These are phyloP conservation scores for Neobulgaria alba DNA, from an alignment of 2,329 filamentous ascomycete genomes.

Conservation along the genomic window DNA sequence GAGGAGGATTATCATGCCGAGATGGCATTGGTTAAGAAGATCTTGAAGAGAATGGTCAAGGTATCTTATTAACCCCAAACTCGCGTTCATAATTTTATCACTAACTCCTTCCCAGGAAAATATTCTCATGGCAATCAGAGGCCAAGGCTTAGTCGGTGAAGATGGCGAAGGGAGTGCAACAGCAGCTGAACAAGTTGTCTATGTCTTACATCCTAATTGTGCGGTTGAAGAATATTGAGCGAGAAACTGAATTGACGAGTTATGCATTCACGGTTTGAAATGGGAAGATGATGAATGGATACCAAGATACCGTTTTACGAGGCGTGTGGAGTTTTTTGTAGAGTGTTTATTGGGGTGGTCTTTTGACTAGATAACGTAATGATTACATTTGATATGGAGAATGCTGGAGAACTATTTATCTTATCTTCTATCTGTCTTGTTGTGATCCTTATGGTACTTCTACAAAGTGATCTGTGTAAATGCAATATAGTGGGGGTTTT, in stretches of 20 bases:
- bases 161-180: slow-evolving; percentile 38
- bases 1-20: slow-evolving; percentile 78
- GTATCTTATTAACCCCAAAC: slow-evolving; percentile 40
- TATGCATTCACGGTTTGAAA: neutral
- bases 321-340: neutral
- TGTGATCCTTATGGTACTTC: too few species aligned
- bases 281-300: neutral
- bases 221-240: slow-evolving; percentile 52
- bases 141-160: slow-evolving; percentile 45
- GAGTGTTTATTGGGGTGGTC: neutral
- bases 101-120: slow-evolving; percentile 68
- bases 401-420: too few species aligned
- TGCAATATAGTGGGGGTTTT: too few species aligned
- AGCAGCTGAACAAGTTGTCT: slow-evolving; percentile 50
- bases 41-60: slow-evolving; percentile 93
- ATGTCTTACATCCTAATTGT: slow-evolving; percentile 91
- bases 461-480: too few species aligned
- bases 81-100: slow-evolving; percentile 18
- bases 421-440: too few species aligned
- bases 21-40: slow-evolving; percentile 66
- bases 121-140: slow-evolving; percentile 73
- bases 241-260: neutral
- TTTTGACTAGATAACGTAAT: neutral
- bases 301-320: neutral
- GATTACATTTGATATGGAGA: neutral